Percentiles rank a stretch among this genome's conserved stretches.
Conservation (phyloP, 805 yeast species). For the Candida maltosa region DNA sequence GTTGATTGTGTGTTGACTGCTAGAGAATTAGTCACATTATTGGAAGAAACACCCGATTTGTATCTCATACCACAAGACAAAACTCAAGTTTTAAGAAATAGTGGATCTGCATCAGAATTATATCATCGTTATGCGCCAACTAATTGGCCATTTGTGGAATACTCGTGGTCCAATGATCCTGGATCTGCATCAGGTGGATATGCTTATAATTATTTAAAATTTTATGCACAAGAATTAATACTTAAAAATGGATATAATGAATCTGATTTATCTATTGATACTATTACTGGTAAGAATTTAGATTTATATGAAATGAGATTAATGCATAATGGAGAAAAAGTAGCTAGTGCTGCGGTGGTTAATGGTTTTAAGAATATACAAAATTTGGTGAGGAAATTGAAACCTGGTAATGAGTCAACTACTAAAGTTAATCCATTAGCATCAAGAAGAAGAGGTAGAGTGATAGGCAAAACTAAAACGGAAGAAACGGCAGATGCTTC, state of each 20-base stretch:
- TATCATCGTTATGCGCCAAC: conserved; percentile 46
- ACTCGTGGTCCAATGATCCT: conserved; percentile 68
- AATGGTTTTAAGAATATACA: conserved; percentile 95
- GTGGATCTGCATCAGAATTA: conserved; percentile 9
- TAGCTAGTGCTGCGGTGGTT: conserved; percentile 59
- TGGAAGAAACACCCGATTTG: conserved; percentile 49
- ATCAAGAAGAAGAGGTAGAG: conserved; percentile 44
- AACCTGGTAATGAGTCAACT: conserved; percentile 29
- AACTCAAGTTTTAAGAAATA: conserved; percentile 6
- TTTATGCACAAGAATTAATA: conserved; percentile 26
- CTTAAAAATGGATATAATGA: conserved; percentile 13
- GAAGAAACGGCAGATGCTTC: conserved; percentile 54
- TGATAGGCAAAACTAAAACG: conserved; percentile 9
- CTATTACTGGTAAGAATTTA: conserved; percentile 63
- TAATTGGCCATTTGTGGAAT: conserved; percentile 56
- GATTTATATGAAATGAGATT: conserved; percentile 74
- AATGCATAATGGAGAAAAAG: conserved; percentile 30
- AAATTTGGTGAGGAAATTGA: conserved; percentile 81
- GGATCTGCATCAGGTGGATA: conserved; percentile 93
- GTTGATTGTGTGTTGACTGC: conserved; percentile 96
- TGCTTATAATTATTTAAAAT: conserved; percentile 62
- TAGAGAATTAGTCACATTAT: conserved; percentile 72
- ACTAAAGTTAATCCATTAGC: conserved; percentile 34
- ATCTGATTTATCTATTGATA: conserved; percentile 17
- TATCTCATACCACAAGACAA: conserved; percentile 16